Evolutionary conservation across 805 yeast species (phyloP), one percentile per base, ranked within the genome.

Genomic region (Priceomyces castillae): DNA sequence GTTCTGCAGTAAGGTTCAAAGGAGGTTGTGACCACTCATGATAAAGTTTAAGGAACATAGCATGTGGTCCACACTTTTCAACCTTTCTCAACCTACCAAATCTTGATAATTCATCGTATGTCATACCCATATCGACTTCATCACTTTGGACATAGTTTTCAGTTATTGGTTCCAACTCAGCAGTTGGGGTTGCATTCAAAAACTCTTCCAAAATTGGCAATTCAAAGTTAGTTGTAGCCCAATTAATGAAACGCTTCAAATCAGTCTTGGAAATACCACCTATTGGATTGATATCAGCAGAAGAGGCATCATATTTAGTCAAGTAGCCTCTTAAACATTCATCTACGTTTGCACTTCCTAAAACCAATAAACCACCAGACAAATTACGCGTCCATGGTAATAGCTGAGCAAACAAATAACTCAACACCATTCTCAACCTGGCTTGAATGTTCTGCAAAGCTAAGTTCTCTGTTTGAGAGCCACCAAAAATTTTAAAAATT

Each of bases 241-340:
- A 94, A 2, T 73, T 79, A 41, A 94, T 94, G 56, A 95, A 94
- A 41, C 78, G 73, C 60, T 88, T 90, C 60, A 94, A 71, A 59
- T 95, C 99, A 0, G 90, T 89, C 61, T 94, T 94, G 12, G 99
- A 92, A 34, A 94, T 88, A 28, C 97, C 96, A n/a, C 99, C 99
- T 52, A 94, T 95, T 20, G 99, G 99, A 60, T 94, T 94, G 47
- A 94, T 80, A 67, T 94, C 99, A 1, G 99, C 99, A 14, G 95
- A 83, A 3, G 98, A 90, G 64, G 97, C 90, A 64, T 94, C 99
- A 64, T 94, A 94, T 61, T 94, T 94, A 7, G 99, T 94, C 58
- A 94, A 72, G 58, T 94, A 94, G 0, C 99, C 99, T 47, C 99
- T 74, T 46, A 94, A 69, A 55, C 96, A 90, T 62, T 94, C 99